These are phyloP conservation scores for Chloranthus sessilifolius DNA, from an alignment of 164 flowering plant genomes.

Conservation along the genomic window DNA sequence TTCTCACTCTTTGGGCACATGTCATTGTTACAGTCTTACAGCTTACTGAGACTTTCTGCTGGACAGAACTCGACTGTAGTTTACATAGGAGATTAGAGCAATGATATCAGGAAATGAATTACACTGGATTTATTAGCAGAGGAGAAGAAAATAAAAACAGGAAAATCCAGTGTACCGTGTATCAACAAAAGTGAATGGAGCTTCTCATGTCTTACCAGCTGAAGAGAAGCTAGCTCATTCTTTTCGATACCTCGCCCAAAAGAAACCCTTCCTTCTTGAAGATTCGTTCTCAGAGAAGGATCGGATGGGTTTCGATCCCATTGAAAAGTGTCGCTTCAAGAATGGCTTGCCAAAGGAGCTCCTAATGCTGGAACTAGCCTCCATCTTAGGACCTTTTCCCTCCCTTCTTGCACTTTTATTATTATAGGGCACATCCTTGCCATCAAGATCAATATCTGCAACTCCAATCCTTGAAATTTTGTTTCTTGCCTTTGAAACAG, in stretches of 20 bases:
- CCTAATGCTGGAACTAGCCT: conserved; percentile 48
- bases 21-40: not conserved
- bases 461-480: conserved; percentile 52
- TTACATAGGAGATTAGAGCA: no score
- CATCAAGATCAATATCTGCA: conserved; percentile 43
- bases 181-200: not conserved
- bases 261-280: conserved; percentile 49
- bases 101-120: not conserved
- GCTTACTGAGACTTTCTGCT: not conserved
- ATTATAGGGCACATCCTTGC: conserved; percentile 24
- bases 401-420: conserved; percentile 25
- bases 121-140: conserved; percentile 5
- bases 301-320: conserved; percentile 48
- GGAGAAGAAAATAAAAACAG: not conserved
- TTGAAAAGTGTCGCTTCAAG: conserved; percentile 71
- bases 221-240: conserved; percentile 26
- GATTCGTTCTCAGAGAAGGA: conserved; percentile 41
- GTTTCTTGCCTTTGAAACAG: conserved; percentile 46
- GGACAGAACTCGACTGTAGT: no score
- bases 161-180: not conserved
- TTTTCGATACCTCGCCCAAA: conserved; percentile 64
- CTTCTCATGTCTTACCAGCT: conserved; percentile 13
- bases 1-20: no score
- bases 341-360: conserved; percentile 57
- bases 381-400: conserved; percentile 43